Evolutionary conservation across 2,329 filamentous ascomycete genomes (phyloP).

Genomic region (Trichoderma sp.): DNA sequence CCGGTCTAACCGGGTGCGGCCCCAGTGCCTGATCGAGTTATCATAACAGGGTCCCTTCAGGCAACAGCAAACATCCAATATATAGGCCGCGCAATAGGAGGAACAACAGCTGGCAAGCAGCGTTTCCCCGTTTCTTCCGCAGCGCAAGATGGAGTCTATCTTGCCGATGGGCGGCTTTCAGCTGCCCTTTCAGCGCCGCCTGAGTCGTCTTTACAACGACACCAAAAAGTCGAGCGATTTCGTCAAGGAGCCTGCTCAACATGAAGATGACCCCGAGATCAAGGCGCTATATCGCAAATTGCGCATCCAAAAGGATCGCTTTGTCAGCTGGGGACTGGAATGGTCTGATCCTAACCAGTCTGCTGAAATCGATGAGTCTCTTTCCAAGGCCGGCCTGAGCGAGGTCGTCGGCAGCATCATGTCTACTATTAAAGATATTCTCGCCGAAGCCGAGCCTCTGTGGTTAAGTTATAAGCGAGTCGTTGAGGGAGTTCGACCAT

Average conservation of each 20-base stretch:
- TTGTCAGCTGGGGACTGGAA: constrained; percentile 78
- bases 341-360: constrained; percentile 74
- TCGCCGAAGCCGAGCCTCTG: constrained; percentile 73
- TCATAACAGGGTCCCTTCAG: constrained; percentile 18
- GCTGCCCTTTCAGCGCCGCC: constrained; percentile 61
- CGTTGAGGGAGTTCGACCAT: constrained; percentile 43
- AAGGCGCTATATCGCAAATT: constrained; percentile 73
- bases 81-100: constrained; percentile 6
- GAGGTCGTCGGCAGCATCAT: constrained; percentile 79
- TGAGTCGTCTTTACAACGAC: constrained; percentile 77
- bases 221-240: constrained; percentile 78
- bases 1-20: constrained; percentile 16
- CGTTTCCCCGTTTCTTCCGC: not conserved
- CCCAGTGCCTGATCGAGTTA: constrained; percentile 19
- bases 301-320: constrained; percentile 76
- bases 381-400: constrained; percentile 72
- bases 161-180: constrained; percentile 55
- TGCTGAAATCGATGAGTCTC: constrained; percentile 69
- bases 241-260: constrained; percentile 64
- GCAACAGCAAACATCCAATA: constrained; percentile 24
- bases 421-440: constrained; percentile 76
- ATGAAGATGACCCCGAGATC: constrained; percentile 67
- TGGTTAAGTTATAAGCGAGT: constrained; percentile 62
- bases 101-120: not conserved
- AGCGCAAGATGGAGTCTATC: constrained; percentile 50